These are phyloP conservation scores for Kuraishia floccosa DNA, from an alignment of 805 yeast genomes.

Conservation along the genomic window DNA sequence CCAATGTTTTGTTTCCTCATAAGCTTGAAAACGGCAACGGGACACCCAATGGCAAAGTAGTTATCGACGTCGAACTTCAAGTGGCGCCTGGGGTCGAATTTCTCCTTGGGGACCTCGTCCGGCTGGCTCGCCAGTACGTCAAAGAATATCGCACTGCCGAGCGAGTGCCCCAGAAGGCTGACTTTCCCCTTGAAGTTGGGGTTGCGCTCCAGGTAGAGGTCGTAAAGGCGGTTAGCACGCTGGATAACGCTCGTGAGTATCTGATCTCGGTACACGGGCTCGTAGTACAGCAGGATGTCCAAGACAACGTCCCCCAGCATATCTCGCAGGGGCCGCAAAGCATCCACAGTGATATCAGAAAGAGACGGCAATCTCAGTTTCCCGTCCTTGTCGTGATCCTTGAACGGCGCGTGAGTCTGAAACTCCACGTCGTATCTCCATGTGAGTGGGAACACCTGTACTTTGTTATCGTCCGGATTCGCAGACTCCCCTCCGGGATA, in stretches of 20 bases:
- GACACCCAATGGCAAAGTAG: conserved; percentile 79
- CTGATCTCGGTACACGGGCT: conserved; percentile 50
- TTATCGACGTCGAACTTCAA: conserved; percentile 66
- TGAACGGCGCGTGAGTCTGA: conserved; percentile 29
- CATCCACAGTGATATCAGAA: conserved; percentile 63
- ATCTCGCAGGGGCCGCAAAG: conserved; percentile 66
- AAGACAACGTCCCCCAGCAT: conserved; percentile 78
- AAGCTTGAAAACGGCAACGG: conserved; percentile 77
- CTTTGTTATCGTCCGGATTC: conserved; percentile 16
- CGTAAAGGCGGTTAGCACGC: conserved; percentile 55
- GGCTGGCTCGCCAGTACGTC: conserved; percentile 55
- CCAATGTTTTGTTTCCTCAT: conserved; percentile 53
- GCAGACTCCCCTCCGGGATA: conserved; percentile 17
- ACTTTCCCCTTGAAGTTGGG: conserved; percentile 74
- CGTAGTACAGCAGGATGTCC: conserved; percentile 74
- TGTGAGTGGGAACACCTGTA: conserved; percentile 82
- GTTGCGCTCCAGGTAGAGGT: conserved; percentile 45
- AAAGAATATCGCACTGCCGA: conserved; percentile 78
- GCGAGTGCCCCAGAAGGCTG: conserved; percentile 81
- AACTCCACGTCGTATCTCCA: conserved; percentile 81
- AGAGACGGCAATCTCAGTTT: conserved; percentile 44
- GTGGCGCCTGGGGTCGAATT: conserved; percentile 20
- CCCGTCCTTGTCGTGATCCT: conserved; percentile 24
- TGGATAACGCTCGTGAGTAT: conserved; percentile 51
- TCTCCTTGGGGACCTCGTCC: conserved; percentile 13